These are phyloP conservation scores for Chrysanthemum lavandulifolium DNA, from an alignment of 129 eudicot genomes.

Conservation along the genomic window DNA sequence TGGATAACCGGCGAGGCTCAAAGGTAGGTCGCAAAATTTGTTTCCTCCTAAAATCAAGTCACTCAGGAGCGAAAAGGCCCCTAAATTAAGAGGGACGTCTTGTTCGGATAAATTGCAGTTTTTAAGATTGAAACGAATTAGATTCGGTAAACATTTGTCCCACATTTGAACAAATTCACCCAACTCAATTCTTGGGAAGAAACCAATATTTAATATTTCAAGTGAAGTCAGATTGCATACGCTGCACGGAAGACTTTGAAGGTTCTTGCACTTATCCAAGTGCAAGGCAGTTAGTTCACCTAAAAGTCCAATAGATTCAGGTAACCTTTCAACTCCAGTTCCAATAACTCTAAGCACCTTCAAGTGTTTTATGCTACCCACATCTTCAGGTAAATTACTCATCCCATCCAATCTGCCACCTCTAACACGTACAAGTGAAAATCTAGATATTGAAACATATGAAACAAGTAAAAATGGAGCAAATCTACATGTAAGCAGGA, in stretches of 20 bases:
- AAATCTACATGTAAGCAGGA: neutral
- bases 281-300: constrained; percentile 22
- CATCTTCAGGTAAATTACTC: constrained; percentile 16
- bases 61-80: neutral
- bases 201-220: constrained; percentile 14
- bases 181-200: constrained; percentile 9
- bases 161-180: constrained; percentile 21
- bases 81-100: constrained; percentile 21
- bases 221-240: constrained; percentile 13
- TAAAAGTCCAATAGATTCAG: constrained; percentile 15
- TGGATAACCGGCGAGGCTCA: constrained; percentile 7
- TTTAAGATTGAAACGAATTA: constrained; percentile 20
- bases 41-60: constrained; percentile 4
- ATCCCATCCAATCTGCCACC: too few relatives aligned
- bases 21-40: constrained; percentile 25
- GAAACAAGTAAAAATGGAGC: neutral
- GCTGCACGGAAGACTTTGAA: constrained; percentile 9
- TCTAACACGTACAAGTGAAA: too few relatives aligned
- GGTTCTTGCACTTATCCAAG: constrained; percentile 10
- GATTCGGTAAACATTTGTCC: constrained; percentile 13
- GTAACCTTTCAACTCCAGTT: constrained; percentile 2
- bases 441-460: neutral
- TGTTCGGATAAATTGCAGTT: constrained; percentile 11
- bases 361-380: constrained; percentile 19
- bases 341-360: constrained; percentile 15